phyloP scores from a whole-genome alignment of 805 yeast genomes.

The Candida sakaeoensis region DNA sequence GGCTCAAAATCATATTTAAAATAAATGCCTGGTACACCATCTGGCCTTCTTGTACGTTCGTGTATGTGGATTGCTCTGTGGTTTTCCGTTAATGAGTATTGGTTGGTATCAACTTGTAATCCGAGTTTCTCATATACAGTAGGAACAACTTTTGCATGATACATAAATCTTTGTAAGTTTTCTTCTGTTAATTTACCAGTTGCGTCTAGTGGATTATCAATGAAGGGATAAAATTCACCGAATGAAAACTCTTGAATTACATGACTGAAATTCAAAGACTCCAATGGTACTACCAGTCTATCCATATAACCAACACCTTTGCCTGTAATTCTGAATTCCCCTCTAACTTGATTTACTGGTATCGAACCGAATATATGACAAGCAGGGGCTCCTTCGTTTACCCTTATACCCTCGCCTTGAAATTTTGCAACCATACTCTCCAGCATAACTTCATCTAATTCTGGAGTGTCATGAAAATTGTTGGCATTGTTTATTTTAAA shows the following conservation, averaged over 20 bases:
- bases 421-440: constrained; percentile 68
- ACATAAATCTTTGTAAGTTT: constrained; percentile 52
- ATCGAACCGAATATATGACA: constrained; percentile 82
- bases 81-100: constrained; percentile 68
- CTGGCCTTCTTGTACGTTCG: constrained; percentile 12
- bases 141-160: constrained; percentile 79
- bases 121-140: constrained; percentile 73
- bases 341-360: constrained; percentile 81
- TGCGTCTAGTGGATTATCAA: constrained; percentile 83
- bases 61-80: constrained; percentile 22
- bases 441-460: constrained; percentile 61
- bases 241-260: constrained; percentile 82
- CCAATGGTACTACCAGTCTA: constrained; percentile 43
- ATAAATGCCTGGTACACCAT: constrained; percentile 70
- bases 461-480: constrained; percentile 52
- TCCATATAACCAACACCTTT: constrained; percentile 63
- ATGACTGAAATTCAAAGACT: constrained; percentile 74
- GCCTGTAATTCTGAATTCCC: constrained; percentile 81
- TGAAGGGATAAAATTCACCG: constrained; percentile 84
- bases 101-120: constrained; percentile 71
- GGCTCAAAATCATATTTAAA: constrained; percentile 89
- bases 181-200: constrained; percentile 57
- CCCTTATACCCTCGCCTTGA: constrained; percentile 37
- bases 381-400: constrained; percentile 61
- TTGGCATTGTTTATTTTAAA: constrained; percentile 45